Base-by-base conservation (phyloP, 345 rosid species). In the Arabidopsis arenosa region DNA sequence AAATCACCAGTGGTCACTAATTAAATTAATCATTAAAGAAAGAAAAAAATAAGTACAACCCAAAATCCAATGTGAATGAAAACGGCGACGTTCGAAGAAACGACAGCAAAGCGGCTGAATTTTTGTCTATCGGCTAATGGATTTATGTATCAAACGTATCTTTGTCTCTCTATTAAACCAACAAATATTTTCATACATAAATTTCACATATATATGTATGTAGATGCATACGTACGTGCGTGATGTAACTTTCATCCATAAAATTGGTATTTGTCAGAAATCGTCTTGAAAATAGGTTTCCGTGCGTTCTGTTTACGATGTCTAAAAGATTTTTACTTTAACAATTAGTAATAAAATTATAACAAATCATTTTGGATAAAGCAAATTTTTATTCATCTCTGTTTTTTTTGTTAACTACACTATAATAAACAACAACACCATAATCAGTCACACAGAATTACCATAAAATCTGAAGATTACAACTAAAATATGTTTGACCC, bases 231-330 rank as follows among this genome's bases (percentile, higher is more conserved):
- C 72, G 72, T 77, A 77, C 80, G 80, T 72, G 68, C 66, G 77
- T 78, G 76, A 78, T 78, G 81, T 78, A 72, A 72, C 77, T 78
- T 78, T 78, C 81, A 66, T 78, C 81, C 77, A 78, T 36, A 60
- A 72, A 66, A 72, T 66, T 78, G 81, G 81, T 58, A 59, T 72
- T 66, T 78, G 77, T 72, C 81, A 78, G 81, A 78, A 78, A 51
- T 78, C 72, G 47, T 59, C 77, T 72, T 78, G 62, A 78, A 78
- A 72, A 72, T 78, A 39, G 80, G 81, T 78, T 78, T 78, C 77
- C 71, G 77, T 78, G 81, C 81, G 12, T 72, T 78, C 51, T 70
- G 5, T 56, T 63, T 56, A 67, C 80, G 75, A 77, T 63, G 62
- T 17, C 52, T n/a, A n/a, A n/a, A n/a, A n/a, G 4, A 15, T 6